Evolutionary conservation across 352 stramenopile genomes (phyloP).

Genomic region (Phytopythium cucurbitacearum): DNA sequence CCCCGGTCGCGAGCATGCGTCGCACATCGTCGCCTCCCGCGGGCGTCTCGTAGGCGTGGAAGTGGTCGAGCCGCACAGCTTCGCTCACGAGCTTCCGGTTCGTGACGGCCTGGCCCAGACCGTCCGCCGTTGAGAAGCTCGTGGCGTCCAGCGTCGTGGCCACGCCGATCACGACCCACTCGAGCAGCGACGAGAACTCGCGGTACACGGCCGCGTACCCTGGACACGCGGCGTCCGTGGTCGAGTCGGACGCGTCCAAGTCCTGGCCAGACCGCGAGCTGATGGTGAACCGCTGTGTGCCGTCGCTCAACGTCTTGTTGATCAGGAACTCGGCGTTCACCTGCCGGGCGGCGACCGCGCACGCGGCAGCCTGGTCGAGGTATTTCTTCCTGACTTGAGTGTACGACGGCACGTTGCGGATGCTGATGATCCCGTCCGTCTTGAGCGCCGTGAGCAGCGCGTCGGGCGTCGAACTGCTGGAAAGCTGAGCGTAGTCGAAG

Average conservation of each 20-base stretch:
- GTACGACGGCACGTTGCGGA: conserved; percentile 61
- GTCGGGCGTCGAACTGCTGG: conserved; percentile 21
- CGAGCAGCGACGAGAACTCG: conserved; percentile 38
- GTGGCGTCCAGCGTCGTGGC: conserved; percentile 38
- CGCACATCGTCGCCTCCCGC: conserved; percentile 1
- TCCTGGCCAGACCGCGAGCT: conserved; percentile 42
- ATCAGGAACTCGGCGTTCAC: conserved; percentile 36
- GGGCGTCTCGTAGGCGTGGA: conserved; percentile 46
- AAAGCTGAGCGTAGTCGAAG: conserved; percentile 52
- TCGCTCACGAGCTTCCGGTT: conserved; percentile 49
- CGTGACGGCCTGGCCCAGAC: conserved; percentile 25
- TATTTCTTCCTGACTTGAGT: conserved; percentile 33
- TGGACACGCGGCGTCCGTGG: conserved; percentile 26
- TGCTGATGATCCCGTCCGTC: conserved; percentile 59
- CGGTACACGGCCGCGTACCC: conserved; percentile 34
- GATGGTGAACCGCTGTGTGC: conserved; percentile 70
- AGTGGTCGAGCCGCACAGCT: conserved; percentile 56
- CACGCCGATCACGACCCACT: conserved; percentile 42
- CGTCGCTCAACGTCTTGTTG: conserved; percentile 54
- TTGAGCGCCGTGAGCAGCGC: conserved; percentile 49
- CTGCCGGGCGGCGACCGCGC: conserved; percentile 31
- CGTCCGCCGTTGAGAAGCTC: conserved; percentile 35
- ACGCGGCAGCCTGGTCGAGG: conserved; percentile 38
- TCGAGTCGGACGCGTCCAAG: conserved; percentile 18
- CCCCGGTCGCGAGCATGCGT: neutral